Conservation (phyloP, 2,329 filamentous ascomycete species). For the Colletotrichum tamarilloi region DNA sequence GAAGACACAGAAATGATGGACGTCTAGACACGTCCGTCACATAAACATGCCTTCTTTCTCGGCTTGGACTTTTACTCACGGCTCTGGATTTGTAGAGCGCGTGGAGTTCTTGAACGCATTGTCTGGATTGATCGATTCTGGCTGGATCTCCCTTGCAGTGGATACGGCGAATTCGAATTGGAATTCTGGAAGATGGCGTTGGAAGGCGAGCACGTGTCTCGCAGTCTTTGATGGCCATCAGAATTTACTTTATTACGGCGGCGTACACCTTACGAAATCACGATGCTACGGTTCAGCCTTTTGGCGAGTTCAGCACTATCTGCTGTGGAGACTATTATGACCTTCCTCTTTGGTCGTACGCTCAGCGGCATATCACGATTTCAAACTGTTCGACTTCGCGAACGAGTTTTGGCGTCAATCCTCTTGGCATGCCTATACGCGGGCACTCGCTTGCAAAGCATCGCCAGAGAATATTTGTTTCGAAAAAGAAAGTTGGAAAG, state of each 20-base stretch:
- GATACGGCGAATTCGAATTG: slow-evolving; percentile 30
- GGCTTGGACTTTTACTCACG: slow-evolving; percentile 38
- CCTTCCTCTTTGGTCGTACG: slow-evolving; percentile 22
- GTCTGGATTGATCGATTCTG: slow-evolving; percentile 40
- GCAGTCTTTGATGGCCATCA: neutral
- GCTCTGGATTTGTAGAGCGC: slow-evolving; percentile 47
- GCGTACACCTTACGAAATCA: slow-evolving; percentile 33
- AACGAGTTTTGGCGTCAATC: neutral
- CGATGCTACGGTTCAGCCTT: slow-evolving; percentile 33
- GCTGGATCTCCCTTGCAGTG: slow-evolving; percentile 36
- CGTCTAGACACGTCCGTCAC: slow-evolving; percentile 52
- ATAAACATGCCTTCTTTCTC: slow-evolving; percentile 15
- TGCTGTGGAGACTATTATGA: slow-evolving; percentile 21
- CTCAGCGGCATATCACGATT: slow-evolving; percentile 3
- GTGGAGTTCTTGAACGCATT: slow-evolving; percentile 32
- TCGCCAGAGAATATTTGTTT: slow-evolving; percentile 18
- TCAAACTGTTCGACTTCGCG: slow-evolving; percentile 6
- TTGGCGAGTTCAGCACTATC: slow-evolving; percentile 15
- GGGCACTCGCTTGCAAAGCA: slow-evolving; percentile 19
- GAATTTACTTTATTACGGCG: slow-evolving; percentile 8
- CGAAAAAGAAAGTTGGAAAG: slow-evolving; percentile 18
- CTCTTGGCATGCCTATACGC: slow-evolving; percentile 16
- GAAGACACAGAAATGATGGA: slow-evolving; percentile 65
- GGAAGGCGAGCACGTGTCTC: slow-evolving; percentile 25
- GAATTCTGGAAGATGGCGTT: slow-evolving; percentile 20